Evolutionary conservation across 768 basidiomycete species (phyloP), one percentile per base, ranked within the genome.

Genomic region (Rhizopogon vulgaris): DNA sequence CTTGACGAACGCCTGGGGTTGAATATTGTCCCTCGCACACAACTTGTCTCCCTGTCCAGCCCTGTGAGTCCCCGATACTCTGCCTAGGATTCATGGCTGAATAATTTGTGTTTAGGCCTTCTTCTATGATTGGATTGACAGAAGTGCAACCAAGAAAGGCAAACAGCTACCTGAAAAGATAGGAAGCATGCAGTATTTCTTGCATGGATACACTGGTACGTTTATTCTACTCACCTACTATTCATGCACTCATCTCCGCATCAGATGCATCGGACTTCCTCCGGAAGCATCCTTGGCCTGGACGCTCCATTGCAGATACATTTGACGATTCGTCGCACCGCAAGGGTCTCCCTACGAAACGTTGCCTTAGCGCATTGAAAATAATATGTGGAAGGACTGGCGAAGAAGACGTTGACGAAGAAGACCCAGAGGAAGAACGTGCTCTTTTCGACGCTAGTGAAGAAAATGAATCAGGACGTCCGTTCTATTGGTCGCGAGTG

Each of bases 111-210:
- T 28, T 18, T 57, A 91, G 82, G 87, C 90, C 5, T 95, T 95
- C 69, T 95, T 89, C 68, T 95, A 94, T 59, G 89, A 92, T 61
- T 94, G 90, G 90, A 71, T 92, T 27, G 92, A 94, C 60, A 75
- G 90, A 53, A 88, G 72, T 62, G 87, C 80, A 4, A 78, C 78
- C 9, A 93, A 90, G 71, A 91, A 93, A 60, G 89, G 87, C 6
- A 90, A 91, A 61, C 76, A 78, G 1, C 66, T 94, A 17, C 90
- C 90, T 22, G 89, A 88, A 53, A 95, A 95, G 71, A 85, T 93
- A 46, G 93, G 93, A 7, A 90, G 87, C 60, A 85, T 93, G 82
- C 93, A 95, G 61, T 84, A 82, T 50, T 94, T 95, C 69, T 69
- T 94, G 61, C 81, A 90, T 57, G 91, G 92, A 12, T 94, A 77